Conservation (phyloP, 208 protist genomes). For the Leishmania aethiopica region DNA sequence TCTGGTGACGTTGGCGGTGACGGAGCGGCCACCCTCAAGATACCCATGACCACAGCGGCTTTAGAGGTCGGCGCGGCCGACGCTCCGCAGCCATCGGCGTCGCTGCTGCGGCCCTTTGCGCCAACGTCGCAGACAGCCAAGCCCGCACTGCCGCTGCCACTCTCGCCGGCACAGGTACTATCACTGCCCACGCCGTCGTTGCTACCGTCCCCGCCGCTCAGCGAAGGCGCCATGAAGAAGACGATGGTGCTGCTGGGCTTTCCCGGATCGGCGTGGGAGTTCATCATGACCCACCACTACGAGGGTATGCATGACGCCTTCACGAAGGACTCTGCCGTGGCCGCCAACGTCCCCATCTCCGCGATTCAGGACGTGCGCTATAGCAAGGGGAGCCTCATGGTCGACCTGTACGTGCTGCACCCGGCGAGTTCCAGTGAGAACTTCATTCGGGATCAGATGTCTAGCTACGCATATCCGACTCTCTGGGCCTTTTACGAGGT, state of each 20-base stretch:
- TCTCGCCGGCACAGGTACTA: not conserved
- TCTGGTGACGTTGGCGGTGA: not conserved
- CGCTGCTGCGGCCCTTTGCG: not conserved
- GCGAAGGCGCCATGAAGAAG: constrained; percentile 23
- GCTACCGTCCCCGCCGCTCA: constrained; percentile 1
- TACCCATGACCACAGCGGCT: not conserved
- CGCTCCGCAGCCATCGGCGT: not conserved
- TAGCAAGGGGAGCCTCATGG: constrained; percentile 30
- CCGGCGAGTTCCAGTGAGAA: constrained; percentile 9
- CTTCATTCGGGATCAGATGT: constrained; percentile 28
- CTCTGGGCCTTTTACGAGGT: constrained; percentile 31
- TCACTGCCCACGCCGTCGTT: not conserved
- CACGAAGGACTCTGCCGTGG: constrained; percentile 21
- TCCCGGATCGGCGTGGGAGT: constrained; percentile 33
- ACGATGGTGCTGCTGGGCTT: constrained; percentile 37
- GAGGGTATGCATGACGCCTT: constrained; percentile 37
- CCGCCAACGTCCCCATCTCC: constrained; percentile 16
- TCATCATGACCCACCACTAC: constrained; percentile 33
- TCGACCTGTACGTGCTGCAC: constrained; percentile 36
- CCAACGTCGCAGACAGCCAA: not conserved
- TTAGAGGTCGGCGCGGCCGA: not conserved
- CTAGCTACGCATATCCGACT: constrained; percentile 25
- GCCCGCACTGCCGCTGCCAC: not conserved
- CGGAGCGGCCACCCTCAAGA: not conserved
- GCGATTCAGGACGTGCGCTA: constrained; percentile 35